These are phyloP conservation scores for Taiozyma sp. DNA, from an alignment of 1,139 yeast genomes.

Conservation along the genomic window DNA sequence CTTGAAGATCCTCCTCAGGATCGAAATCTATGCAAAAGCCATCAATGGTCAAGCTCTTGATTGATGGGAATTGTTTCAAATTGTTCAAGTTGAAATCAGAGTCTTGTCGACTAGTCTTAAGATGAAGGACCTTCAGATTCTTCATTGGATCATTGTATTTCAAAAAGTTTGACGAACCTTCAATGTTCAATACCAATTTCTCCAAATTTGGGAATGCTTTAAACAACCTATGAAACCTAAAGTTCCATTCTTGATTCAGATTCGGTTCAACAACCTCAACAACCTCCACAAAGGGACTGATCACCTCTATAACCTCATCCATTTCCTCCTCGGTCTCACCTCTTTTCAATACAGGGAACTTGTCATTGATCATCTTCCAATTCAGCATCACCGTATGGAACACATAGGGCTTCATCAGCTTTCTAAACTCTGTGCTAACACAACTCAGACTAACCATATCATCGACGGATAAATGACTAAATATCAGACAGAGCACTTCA, in stretches of 20 bases:
- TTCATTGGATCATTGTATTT: conserved; percentile 23
- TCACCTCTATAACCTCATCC: conserved; percentile 6
- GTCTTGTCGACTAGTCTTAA: conserved; percentile 19
- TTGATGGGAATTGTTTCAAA: conserved; percentile 20
- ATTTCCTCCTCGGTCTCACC: background rate
- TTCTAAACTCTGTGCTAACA: conserved; percentile 5
- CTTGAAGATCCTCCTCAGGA: conserved; percentile 17
- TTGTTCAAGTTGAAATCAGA: conserved; percentile 26
- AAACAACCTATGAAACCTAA: conserved; percentile 24
- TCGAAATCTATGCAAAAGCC: conserved; percentile 27
- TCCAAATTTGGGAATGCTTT: conserved; percentile 16
- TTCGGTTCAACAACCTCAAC: conserved; percentile 22
- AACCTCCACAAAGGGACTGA: conserved; percentile 15
- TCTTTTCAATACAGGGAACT: conserved; percentile 2
- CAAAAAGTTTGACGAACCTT: conserved; percentile 27
- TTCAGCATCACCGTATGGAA: conserved; percentile 18
- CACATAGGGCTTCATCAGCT: conserved; percentile 21
- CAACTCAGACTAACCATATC: conserved; percentile 16
- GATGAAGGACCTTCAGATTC: conserved; percentile 14
- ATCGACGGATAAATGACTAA: conserved; percentile 10
- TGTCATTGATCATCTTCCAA: conserved; percentile 19
- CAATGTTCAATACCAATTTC: conserved; percentile 18
- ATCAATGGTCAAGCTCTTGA: conserved; percentile 19
- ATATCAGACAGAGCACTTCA: conserved; percentile 10
- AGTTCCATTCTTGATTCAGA: conserved; percentile 28